Percentiles rank a stretch among this genome's conserved stretches.
These are phyloP conservation scores for Synchytrium microbalum DNA, from an alignment of 371 early-diverging fungal genomes.

Conservation along the genomic window DNA sequence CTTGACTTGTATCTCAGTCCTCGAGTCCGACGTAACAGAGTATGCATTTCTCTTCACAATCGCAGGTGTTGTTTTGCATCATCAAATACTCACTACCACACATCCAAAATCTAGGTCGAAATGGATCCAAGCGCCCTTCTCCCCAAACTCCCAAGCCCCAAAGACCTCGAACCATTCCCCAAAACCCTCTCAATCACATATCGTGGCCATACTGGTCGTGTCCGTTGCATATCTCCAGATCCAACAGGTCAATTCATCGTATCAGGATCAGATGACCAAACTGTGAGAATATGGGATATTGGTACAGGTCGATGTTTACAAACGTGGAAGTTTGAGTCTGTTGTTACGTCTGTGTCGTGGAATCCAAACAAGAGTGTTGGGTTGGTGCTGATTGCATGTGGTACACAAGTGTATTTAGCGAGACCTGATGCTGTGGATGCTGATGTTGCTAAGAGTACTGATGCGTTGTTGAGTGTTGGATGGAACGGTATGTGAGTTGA, in stretches of 20 bases:
- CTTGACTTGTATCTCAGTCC: constrained; percentile 95
- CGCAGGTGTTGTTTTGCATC: background rate
- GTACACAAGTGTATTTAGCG: constrained; percentile 26
- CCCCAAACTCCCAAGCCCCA: constrained; percentile 92
- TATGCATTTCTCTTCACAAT: constrained; percentile 9
- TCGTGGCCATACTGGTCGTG: constrained; percentile 69
- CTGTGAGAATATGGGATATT: constrained; percentile 87
- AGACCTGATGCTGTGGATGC: constrained; percentile 14
- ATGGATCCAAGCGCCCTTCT: constrained; percentile 88
- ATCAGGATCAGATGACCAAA: constrained; percentile 77
- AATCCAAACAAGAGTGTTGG: constrained; percentile 64
- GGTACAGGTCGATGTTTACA: constrained; percentile 77
- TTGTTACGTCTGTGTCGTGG: constrained; percentile 73
- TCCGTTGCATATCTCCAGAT: constrained; percentile 78
- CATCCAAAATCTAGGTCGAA: constrained; percentile 43
- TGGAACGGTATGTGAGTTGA: background rate
- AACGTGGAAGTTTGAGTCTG: constrained; percentile 58
- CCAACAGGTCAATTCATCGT: constrained; percentile 83
- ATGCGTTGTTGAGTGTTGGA: constrained; percentile 1
- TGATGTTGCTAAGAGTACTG: constrained; percentile 2
- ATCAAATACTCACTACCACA: constrained; percentile 1
- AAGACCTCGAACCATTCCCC: constrained; percentile 94
- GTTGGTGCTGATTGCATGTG: constrained; percentile 13
- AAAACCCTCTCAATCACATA: constrained; percentile 67
- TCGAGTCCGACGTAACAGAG: constrained; percentile 75